Conservation (phyloP, 108 stramenopile species). For the Chaetoceros muelleri region DNA sequence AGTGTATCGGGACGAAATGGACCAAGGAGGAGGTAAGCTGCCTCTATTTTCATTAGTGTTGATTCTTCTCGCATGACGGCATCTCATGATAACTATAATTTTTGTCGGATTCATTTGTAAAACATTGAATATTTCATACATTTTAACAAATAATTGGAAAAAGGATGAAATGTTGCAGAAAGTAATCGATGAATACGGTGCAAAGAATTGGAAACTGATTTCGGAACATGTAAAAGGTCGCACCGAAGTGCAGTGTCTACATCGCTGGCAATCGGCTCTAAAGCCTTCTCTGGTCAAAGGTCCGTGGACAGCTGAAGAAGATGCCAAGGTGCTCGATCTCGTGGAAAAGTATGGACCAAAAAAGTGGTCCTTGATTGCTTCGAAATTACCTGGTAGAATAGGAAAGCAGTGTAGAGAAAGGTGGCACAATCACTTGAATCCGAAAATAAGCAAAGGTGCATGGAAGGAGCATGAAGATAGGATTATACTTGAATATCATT, state of each 20-base stretch:
- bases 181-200: slow-evolving; percentile 49
- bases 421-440: slow-evolving; percentile 98
- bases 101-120: too few species aligned
- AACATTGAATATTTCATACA: too few species aligned
- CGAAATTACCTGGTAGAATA: slow-evolving; percentile 83
- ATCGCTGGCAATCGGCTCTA: slow-evolving; percentile 64
- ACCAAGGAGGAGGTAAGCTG: slow-evolving; percentile 32
- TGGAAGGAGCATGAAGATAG: slow-evolving; percentile 89
- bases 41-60: too few species aligned
- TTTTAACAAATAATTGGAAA: too few species aligned
- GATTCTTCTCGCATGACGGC: too few species aligned
- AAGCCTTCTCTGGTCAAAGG: slow-evolving; percentile 67
- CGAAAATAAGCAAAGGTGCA: slow-evolving; percentile 78
- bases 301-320: slow-evolving; percentile 90
- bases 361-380: slow-evolving; percentile 85
- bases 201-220: slow-evolving; percentile 68
- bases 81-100: too few species aligned
- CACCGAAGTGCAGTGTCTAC: slow-evolving; percentile 63
- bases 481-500: slow-evolving; percentile 56
- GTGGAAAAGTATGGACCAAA: slow-evolving; percentile 53
- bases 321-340: slow-evolving; percentile 61
- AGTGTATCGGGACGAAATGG: slow-evolving; percentile 33
- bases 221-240: slow-evolving; percentile 33
- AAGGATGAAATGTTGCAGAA: slow-evolving; percentile 47
- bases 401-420: slow-evolving; percentile 99